Conservation (phyloP, 2,329 filamentous ascomycete species). For the Penicillium sp. region DNA sequence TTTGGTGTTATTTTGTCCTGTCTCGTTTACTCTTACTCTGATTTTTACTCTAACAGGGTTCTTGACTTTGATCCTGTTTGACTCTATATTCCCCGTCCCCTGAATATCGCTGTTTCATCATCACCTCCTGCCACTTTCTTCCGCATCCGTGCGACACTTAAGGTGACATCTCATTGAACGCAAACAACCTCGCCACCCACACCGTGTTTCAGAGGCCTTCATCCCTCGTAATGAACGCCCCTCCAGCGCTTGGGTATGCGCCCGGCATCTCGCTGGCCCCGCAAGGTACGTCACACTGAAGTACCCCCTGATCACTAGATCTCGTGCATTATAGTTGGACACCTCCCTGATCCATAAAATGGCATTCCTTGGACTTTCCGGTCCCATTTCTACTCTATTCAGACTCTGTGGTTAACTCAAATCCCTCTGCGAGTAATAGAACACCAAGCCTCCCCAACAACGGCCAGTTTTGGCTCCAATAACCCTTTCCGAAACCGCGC, state of each 20-base stretch:
- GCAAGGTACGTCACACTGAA: slow-evolving; percentile 34
- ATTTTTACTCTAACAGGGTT: background rate
- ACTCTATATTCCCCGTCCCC: background rate
- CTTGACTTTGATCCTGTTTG: background rate
- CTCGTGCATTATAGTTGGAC: background rate
- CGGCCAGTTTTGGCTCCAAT: slow-evolving; percentile 45
- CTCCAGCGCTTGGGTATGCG: slow-evolving; percentile 34
- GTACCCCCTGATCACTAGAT: slow-evolving; percentile 11
- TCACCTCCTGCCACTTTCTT: slow-evolving; percentile 1
- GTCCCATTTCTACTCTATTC: background rate
- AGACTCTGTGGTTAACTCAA: slow-evolving; percentile 8
- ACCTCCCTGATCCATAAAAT: slow-evolving; percentile 7
- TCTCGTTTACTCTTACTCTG: background rate
- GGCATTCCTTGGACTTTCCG: background rate
- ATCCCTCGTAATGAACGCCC: slow-evolving; percentile 34
- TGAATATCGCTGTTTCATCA: slow-evolving; percentile 8
- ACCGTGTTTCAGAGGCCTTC: slow-evolving; percentile 23
- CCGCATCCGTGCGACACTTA: slow-evolving; percentile 23
- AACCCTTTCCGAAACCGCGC: slow-evolving; percentile 53
- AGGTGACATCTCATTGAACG: slow-evolving; percentile 9
- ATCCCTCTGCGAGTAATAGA: slow-evolving; percentile 17
- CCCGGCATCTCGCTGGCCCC: slow-evolving; percentile 34
- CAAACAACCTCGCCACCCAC: slow-evolving; percentile 19
- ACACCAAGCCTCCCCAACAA: slow-evolving; percentile 35
- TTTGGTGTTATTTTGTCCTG: too few relatives aligned